Conservation (phyloP, 768 basidiomycete species). For the Lyophyllum semitale region DNA sequence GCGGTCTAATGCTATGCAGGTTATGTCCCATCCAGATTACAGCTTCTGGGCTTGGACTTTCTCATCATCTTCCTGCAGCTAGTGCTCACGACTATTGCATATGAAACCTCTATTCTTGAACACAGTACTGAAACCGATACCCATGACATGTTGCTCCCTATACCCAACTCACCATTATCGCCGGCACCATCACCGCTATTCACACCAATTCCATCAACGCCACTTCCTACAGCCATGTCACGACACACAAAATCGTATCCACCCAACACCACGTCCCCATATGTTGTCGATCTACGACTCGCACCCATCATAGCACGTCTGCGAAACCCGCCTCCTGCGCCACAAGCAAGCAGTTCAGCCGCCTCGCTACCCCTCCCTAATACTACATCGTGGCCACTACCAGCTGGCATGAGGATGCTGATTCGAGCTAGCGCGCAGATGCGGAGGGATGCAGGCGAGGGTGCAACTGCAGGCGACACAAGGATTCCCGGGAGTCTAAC, state of each 20-base stretch:
- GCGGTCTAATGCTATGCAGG: constrained; percentile 36
- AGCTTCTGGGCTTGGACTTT: constrained; percentile 68
- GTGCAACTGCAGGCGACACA: constrained; percentile 23
- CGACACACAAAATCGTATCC: constrained; percentile 24
- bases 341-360: constrained; percentile 27
- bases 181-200: constrained; percentile 22
- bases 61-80: constrained; percentile 68
- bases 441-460: constrained; percentile 32
- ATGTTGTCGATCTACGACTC: constrained; percentile 68
- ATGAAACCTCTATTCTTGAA: constrained; percentile 55
- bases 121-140: constrained; percentile 36
- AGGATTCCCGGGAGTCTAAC: constrained; percentile 40
- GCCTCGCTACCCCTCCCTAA: constrained; percentile 58
- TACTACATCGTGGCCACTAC: constrained; percentile 56
- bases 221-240: constrained; percentile 22
- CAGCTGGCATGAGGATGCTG: constrained; percentile 50
- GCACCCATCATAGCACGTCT: constrained; percentile 55
- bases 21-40: constrained; percentile 62
- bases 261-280: constrained; percentile 33
- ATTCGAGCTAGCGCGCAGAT: constrained; percentile 49
- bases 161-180: constrained; percentile 26
- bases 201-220: constrained; percentile 23
- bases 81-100: constrained; percentile 66
- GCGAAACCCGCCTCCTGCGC: constrained; percentile 50
- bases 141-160: constrained; percentile 39